Evolutionary conservation across 176 grass and related monocot species (phyloP).

Genomic region (Dactylis glomerata): DNA sequence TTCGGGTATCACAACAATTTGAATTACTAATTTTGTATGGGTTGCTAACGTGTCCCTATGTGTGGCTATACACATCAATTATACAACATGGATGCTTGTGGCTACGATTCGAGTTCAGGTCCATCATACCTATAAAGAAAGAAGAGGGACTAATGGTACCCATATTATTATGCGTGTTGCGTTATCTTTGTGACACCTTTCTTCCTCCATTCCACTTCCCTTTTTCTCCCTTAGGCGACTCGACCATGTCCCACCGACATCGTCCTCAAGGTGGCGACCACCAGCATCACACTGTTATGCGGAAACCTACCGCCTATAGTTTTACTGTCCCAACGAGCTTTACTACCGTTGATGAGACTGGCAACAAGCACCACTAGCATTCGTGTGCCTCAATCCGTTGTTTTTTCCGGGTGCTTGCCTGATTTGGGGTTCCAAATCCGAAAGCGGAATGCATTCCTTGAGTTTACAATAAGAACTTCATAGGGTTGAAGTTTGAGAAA

Average conservation of each 20-base stretch:
- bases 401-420: neutral
- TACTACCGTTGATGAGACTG: neutral
- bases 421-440: neutral
- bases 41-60: too few species aligned
- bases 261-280: too few species aligned
- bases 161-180: too few species aligned
- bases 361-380: neutral
- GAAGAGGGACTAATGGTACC: too few species aligned
- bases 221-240: neutral
- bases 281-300: neutral
- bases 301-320: neutral
- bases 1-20: too few species aligned
- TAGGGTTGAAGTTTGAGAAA: neutral
- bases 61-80: too few species aligned
- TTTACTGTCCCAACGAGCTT: neutral
- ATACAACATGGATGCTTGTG: too few species aligned
- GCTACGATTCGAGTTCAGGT: too few species aligned
- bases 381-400: neutral
- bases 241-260: neutral
- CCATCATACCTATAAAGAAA: too few species aligned
- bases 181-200: neutral
- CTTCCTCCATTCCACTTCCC: neutral
- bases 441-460: neutral
- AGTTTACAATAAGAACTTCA: accelerated
- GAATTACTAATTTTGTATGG: too few species aligned